Base-by-base conservation (phyloP, 2,329 filamentous ascomycete genomes). In the Botrytis porri region DNA sequence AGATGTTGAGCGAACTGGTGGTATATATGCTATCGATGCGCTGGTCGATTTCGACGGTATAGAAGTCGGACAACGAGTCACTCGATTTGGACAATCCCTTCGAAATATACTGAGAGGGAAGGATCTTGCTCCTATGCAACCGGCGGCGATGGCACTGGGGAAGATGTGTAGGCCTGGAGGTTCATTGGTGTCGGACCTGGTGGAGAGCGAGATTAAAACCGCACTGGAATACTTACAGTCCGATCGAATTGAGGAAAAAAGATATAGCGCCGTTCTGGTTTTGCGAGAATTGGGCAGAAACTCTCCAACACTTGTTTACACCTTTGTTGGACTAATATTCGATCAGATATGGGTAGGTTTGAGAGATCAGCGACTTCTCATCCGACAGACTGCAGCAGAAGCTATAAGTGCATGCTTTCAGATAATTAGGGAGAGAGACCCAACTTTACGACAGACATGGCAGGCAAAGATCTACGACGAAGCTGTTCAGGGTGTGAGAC, bases 1-100 rank as follows among this genome's bases (percentile, higher is more conserved):
- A 83, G 95, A 97, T 81, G 90, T 91, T 78, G 96, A 99, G 81
- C 92, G 94, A 73, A 90, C 98, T 73, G 96, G 95, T 75, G 97
- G 96, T 70, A 92, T 99, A 75, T 92, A 96, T 79, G 95, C 95
- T 74, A 89, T 99, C 75, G 95, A 97, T 82, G 92, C 92, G 73
- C 89, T 99, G 71, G 95, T 98, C 82, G 95, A 98, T 82, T 98
- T 98, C 81, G 95, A 98, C 79, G 95, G 95, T 74, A 93, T 98
- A 78, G 97, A 99, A 83, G 90, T 93, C 37, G 94, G 93, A 51
- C 90, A 94, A 79, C 98, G 98, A 83, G 97, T 96, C 74, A 97
- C 95, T 43, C 90, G 96, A 72, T 99, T 98, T 81, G 94, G 94
- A 63, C 94, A 94, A 76, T 97, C 95, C 79, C 88, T 99, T 74